Conservation (phyloP, 805 yeast species). For the Metschnikowia orientalis region DNA sequence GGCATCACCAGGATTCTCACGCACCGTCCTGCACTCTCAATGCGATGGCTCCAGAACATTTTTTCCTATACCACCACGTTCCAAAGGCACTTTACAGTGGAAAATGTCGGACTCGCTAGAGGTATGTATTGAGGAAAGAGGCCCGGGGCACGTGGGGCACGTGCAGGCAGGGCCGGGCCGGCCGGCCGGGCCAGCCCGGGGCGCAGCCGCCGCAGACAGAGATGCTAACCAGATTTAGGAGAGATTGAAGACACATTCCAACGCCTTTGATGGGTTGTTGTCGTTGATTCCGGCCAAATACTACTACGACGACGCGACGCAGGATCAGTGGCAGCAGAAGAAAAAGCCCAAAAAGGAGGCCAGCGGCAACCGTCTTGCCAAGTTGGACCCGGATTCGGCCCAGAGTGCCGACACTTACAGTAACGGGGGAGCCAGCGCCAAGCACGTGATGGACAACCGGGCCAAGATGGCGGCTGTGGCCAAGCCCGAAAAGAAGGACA, state of each 20-base stretch:
- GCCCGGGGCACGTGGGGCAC: too few species aligned
- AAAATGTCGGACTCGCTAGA: constrained; percentile 58
- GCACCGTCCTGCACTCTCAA: constrained; percentile 16
- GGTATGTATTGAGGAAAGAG: constrained; percentile 44
- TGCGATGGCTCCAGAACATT: constrained; percentile 19
- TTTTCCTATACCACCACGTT: constrained; percentile 7
- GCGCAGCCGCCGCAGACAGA: too few species aligned
- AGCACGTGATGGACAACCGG: constrained; percentile 53
- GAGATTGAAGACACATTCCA: constrained; percentile 70
- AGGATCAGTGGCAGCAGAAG: constrained; percentile 86
- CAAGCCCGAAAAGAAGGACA: constrained; percentile 28
- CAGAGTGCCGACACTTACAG: constrained; percentile 40
- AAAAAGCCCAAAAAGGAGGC: constrained; percentile 67
- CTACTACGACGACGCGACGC: constrained; percentile 86
- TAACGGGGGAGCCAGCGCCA: constrained; percentile 47
- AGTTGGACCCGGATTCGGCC: constrained; percentile 65
- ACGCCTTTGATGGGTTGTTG: constrained; percentile 82
- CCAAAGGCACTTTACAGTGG: constrained; percentile 9
- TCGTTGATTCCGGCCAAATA: constrained; percentile 92
- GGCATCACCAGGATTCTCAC: too few species aligned
- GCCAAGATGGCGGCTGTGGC: constrained; percentile 52
- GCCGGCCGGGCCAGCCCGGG: too few species aligned
- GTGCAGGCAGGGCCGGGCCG: too few species aligned
- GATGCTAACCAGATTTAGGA: constrained; percentile 44
- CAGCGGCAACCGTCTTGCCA: constrained; percentile 57